Evolutionary conservation across 352 stramenopile genomes (phyloP).

Genomic region (Phytophthora litchii): DNA sequence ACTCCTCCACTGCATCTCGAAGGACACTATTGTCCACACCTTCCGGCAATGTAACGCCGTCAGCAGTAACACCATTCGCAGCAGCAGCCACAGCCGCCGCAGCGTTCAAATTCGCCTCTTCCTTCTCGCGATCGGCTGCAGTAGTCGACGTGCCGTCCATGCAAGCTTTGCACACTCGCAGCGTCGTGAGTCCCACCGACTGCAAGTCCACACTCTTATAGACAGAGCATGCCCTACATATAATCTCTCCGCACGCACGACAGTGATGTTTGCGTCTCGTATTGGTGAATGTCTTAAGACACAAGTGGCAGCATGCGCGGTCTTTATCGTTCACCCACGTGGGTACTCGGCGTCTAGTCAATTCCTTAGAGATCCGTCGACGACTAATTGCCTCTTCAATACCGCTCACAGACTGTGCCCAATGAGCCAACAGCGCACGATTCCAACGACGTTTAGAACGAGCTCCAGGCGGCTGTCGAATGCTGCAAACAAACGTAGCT

Average conservation of each 20-base stretch:
- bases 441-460: constrained; percentile 65
- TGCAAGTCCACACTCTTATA: constrained; percentile 82
- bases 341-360: constrained; percentile 71
- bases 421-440: constrained; percentile 68
- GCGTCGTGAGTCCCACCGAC: constrained; percentile 71
- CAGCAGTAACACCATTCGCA: constrained; percentile 20
- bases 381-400: constrained; percentile 77
- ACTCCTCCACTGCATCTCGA: constrained; percentile 71
- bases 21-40: constrained; percentile 52
- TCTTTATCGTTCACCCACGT: constrained; percentile 87
- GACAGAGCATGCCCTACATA: constrained; percentile 79
- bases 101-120: constrained; percentile 30
- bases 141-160: constrained; percentile 62
- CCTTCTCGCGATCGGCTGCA: constrained; percentile 20
- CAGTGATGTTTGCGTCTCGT: constrained; percentile 83
- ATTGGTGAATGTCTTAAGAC: constrained; percentile 84
- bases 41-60: constrained; percentile 37
- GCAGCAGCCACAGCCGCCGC: constrained; percentile 19
- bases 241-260: constrained; percentile 84
- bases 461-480: constrained; percentile 73
- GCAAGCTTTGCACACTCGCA: constrained; percentile 81
- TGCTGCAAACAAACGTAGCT: constrained; percentile 80
- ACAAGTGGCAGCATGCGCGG: constrained; percentile 81
- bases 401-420: constrained; percentile 64
- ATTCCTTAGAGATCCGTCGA: constrained; percentile 73